These are phyloP conservation scores for Ganoderma resinaceum DNA, from an alignment of 1,284 basidiomycete genomes.

Conservation along the genomic window DNA sequence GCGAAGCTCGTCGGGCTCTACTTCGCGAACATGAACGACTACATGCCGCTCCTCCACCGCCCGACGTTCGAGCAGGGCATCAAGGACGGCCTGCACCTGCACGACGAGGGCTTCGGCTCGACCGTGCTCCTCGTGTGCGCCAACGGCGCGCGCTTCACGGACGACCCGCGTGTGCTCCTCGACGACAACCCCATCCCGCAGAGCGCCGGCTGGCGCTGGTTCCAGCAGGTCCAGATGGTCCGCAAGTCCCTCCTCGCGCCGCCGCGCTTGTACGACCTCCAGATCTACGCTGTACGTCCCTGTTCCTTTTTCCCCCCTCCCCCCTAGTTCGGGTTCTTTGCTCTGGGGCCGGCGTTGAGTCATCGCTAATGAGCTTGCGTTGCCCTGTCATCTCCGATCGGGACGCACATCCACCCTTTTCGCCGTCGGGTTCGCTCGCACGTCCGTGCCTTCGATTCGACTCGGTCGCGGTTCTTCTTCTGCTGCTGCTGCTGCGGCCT, in stretches of 20 bases:
- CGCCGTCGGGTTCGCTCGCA: neutral
- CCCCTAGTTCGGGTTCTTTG: too few species aligned
- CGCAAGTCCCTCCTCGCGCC: conserved; percentile 64
- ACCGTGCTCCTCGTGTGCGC: conserved; percentile 81
- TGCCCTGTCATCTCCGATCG: neutral
- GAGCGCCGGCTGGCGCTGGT: conserved; percentile 80
- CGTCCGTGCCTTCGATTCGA: neutral
- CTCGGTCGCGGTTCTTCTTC: too few species aligned
- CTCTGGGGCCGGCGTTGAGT: neutral
- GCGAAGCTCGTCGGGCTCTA: conserved; percentile 69
- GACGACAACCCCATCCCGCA: conserved; percentile 53
- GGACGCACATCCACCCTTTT: neutral
- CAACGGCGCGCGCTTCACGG: conserved; percentile 70
- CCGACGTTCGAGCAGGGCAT: conserved; percentile 75
- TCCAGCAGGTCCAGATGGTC: conserved; percentile 66
- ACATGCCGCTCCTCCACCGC: conserved; percentile 80
- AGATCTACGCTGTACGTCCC: conserved; percentile 54
- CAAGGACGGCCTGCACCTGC: conserved; percentile 61
- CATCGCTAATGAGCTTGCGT: neutral
- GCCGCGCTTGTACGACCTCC: conserved; percentile 73
- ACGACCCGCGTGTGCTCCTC: conserved; percentile 70
- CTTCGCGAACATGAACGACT: conserved; percentile 67
- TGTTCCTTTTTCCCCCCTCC: neutral
- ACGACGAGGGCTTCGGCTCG: conserved; percentile 68
- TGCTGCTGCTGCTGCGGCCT: too few species aligned